Evolutionary conservation across 2,329 filamentous ascomycete species (phyloP).

Genomic region (Thielaviopsis ethacetica): DNA sequence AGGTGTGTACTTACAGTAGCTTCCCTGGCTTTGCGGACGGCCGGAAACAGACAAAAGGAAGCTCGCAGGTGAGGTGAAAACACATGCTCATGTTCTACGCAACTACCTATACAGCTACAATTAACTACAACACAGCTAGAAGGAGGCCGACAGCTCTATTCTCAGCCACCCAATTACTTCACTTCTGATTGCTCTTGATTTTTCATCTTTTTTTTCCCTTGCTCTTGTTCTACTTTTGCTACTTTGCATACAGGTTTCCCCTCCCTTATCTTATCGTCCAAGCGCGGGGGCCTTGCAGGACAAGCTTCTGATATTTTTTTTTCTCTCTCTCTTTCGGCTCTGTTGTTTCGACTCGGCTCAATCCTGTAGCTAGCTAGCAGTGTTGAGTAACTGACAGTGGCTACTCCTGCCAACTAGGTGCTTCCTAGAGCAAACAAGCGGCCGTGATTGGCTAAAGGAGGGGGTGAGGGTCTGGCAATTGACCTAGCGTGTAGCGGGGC

Average conservation of each 20-base stretch:
- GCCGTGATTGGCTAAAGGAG: conserved; percentile 2
- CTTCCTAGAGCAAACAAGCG: not conserved
- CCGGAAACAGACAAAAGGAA: not conserved
- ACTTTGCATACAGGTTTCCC: not conserved
- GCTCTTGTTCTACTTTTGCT: too few species aligned
- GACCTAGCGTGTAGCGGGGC: not conserved
- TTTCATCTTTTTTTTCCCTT: too few species aligned
- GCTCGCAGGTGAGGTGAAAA: not conserved
- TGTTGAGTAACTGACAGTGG: not conserved
- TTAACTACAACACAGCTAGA: too few species aligned
- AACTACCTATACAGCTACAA: too few species aligned
- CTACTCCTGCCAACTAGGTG: conserved; percentile 4
- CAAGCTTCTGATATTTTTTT: not conserved
- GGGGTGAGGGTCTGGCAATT: not conserved
- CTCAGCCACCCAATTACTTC: too few species aligned
- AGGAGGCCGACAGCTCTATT: too few species aligned
- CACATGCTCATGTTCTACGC: not conserved
- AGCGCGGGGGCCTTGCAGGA: not conserved
- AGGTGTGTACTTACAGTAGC: not conserved
- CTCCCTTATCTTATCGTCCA: conserved; percentile 8
- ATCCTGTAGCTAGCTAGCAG: not conserved
- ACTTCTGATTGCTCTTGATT: too few species aligned
- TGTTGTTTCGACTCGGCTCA: conserved; percentile 1
- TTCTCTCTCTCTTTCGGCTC: not conserved
- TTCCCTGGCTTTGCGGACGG: not conserved